These are phyloP conservation scores for Fimicolochytrium jonesii DNA, from an alignment of 192 early-diverging fungal species.

Conservation along the genomic window DNA sequence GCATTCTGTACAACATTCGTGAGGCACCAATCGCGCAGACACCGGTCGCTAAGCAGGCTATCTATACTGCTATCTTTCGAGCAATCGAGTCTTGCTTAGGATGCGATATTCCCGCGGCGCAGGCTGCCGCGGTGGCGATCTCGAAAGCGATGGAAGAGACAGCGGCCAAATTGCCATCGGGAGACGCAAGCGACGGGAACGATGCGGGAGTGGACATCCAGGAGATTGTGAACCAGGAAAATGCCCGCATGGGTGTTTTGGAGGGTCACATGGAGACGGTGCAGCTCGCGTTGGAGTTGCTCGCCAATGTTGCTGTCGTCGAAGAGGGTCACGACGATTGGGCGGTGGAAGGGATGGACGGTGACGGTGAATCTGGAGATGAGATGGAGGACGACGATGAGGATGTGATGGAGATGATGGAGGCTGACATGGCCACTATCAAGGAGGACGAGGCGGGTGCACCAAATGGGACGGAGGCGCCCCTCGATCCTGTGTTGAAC, in stretches of 20 bases:
- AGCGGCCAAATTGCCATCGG: neutral
- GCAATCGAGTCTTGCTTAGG: slow-evolving; percentile 1
- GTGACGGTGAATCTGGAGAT: slow-evolving; percentile 37
- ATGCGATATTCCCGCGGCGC: slow-evolving; percentile 12
- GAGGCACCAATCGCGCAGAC: neutral
- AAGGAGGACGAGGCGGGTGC: neutral
- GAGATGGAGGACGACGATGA: slow-evolving; percentile 24
- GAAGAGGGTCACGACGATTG: slow-evolving; percentile 45
- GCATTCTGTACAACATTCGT: slow-evolving; percentile 49
- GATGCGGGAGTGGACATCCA: slow-evolving; percentile 10
- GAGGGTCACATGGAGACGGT: slow-evolving; percentile 57
- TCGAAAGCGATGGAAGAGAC: slow-evolving; percentile 31
- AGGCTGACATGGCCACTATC: slow-evolving; percentile 37
- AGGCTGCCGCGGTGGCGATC: slow-evolving; percentile 8
- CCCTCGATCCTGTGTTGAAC: neutral
- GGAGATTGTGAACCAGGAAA: neutral
- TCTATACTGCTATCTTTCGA: neutral
- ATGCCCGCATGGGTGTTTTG: slow-evolving; percentile 29
- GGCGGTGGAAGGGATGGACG: slow-evolving; percentile 28
- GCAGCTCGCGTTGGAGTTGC: slow-evolving; percentile 73
- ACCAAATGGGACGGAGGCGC: neutral
- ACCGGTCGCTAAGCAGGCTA: neutral
- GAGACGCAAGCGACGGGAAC: slow-evolving; percentile 35
- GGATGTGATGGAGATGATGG: slow-evolving; percentile 25
- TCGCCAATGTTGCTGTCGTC: slow-evolving; percentile 73